phyloP scores from a whole-genome alignment of 1,284 basidiomycete species.

The Wolfiporia cocos region DNA sequence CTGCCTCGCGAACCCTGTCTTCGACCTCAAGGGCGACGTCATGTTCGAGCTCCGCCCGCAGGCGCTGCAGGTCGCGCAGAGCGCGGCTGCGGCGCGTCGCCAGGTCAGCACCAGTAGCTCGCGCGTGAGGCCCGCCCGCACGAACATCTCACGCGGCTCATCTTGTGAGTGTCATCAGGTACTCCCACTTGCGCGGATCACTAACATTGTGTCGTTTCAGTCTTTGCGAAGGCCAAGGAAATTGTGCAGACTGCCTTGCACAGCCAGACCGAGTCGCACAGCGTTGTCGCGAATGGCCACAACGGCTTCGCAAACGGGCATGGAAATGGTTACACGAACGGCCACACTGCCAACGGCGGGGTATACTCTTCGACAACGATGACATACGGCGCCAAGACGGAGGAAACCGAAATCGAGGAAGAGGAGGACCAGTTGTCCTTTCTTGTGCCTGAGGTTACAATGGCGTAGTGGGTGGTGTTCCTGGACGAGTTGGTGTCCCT shows the following conservation, averaged over 20 bases:
- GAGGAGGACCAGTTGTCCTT: conserved; percentile 2
- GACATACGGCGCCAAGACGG: neutral
- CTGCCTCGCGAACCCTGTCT: conserved; percentile 26
- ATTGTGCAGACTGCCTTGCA: neutral
- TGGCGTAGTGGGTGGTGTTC: too few relatives aligned
- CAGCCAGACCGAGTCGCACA: neutral
- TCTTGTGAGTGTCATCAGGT: neutral
- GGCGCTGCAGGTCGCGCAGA: neutral
- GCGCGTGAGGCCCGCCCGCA: neutral
- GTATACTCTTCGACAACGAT: conserved; percentile 1
- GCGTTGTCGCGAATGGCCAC: neutral
- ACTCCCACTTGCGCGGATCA: neutral
- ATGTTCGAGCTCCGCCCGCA: conserved; percentile 26
- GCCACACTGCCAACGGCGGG: neutral
- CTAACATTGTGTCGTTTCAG: neutral
- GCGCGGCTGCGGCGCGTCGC: neutral
- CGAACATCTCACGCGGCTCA: too few relatives aligned
- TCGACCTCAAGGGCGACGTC: conserved; percentile 26
- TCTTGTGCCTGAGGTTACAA: conserved; percentile 1
- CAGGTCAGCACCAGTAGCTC: neutral
- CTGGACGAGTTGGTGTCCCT: too few relatives aligned
- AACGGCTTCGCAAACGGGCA: neutral
- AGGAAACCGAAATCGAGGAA: neutral
- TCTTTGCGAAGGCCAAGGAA: neutral
- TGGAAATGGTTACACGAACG: neutral